These are phyloP conservation scores for Suillus cothurnatus DNA, from an alignment of 768 basidiomycete genomes.

Conservation along the genomic window DNA sequence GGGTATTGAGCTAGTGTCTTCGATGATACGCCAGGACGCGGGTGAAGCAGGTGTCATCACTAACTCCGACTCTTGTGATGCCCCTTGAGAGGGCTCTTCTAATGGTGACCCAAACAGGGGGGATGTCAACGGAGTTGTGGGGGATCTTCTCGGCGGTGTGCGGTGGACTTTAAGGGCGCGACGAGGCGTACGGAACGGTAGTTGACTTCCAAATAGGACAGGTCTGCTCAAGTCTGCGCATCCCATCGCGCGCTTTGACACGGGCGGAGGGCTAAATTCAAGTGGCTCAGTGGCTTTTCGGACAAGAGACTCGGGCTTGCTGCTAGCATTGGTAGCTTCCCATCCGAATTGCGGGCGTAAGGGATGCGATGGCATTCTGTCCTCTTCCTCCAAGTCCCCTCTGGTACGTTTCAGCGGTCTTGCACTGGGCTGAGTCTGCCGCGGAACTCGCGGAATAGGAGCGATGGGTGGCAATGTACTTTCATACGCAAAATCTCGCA, in stretches of 20 bases:
- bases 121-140: constrained; percentile 27
- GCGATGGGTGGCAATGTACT: constrained; percentile 63
- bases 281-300: constrained; percentile 39
- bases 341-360: constrained; percentile 22
- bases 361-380: constrained; percentile 18
- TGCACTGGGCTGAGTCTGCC: constrained; percentile 50
- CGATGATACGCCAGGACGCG: constrained; percentile 31
- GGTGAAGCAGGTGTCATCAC: constrained; percentile 51
- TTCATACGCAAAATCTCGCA: constrained; percentile 70
- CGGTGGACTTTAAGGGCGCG: background rate
- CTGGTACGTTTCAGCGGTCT: constrained; percentile 40
- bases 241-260: constrained; percentile 6
- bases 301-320: constrained; percentile 31
- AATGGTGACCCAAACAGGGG: constrained; percentile 28
- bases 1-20: constrained; percentile 35
- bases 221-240: constrained; percentile 12
- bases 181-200: constrained; percentile 12
- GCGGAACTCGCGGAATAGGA: constrained; percentile 47
- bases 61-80: constrained; percentile 49
- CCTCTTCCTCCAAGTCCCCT: constrained; percentile 35
- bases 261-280: constrained; percentile 9
- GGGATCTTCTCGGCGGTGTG: constrained; percentile 12
- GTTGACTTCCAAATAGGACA: constrained; percentile 4
- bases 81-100: constrained; percentile 19
- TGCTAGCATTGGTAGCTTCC: constrained; percentile 11